These are phyloP conservation scores for Trichocladium antarcticum DNA, from an alignment of 495 filamentous ascomycete genomes.

Conservation along the genomic window DNA sequence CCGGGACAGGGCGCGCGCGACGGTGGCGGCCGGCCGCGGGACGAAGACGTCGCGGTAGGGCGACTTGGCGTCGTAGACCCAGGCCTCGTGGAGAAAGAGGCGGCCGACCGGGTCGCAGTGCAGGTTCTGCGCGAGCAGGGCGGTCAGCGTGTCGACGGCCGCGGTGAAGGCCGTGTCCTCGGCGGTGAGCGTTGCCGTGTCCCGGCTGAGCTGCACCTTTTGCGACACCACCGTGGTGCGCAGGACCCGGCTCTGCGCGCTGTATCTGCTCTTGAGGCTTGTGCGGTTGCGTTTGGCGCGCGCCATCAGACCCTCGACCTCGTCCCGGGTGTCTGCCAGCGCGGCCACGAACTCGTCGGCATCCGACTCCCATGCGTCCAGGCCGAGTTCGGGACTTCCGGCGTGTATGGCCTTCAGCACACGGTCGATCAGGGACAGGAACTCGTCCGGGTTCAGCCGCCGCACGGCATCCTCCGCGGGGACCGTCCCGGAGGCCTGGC, in stretches of 20 bases:
- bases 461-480: slow-evolving; percentile 30
- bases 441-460: slow-evolving; percentile 32
- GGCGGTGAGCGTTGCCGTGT: slow-evolving; percentile 61
- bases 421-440: slow-evolving; percentile 27
- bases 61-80: slow-evolving; percentile 70
- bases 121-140: slow-evolving; percentile 46
- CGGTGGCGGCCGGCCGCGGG: slow-evolving; percentile 62
- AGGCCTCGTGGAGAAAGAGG: slow-evolving; percentile 65
- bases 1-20: slow-evolving; percentile 67
- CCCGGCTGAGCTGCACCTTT: slow-evolving; percentile 73
- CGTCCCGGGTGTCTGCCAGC: slow-evolving; percentile 30
- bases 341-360: slow-evolving; percentile 24
- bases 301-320: slow-evolving; percentile 31
- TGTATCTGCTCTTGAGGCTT: slow-evolving; percentile 63
- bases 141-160: slow-evolving; percentile 55
- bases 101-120: slow-evolving; percentile 46
- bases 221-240: slow-evolving; percentile 80
- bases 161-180: slow-evolving; percentile 64
- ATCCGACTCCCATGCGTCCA: slow-evolving; percentile 25
- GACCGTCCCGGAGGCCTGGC: slow-evolving; percentile 15
- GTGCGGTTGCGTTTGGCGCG: slow-evolving; percentile 33
- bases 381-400: slow-evolving; percentile 30
- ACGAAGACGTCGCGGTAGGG: slow-evolving; percentile 75
- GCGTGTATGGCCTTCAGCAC: slow-evolving; percentile 25
- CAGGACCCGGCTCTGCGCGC: slow-evolving; percentile 56